Conservation (phyloP, 768 basidiomycete genomes). For the Lentinula guzmanii region DNA sequence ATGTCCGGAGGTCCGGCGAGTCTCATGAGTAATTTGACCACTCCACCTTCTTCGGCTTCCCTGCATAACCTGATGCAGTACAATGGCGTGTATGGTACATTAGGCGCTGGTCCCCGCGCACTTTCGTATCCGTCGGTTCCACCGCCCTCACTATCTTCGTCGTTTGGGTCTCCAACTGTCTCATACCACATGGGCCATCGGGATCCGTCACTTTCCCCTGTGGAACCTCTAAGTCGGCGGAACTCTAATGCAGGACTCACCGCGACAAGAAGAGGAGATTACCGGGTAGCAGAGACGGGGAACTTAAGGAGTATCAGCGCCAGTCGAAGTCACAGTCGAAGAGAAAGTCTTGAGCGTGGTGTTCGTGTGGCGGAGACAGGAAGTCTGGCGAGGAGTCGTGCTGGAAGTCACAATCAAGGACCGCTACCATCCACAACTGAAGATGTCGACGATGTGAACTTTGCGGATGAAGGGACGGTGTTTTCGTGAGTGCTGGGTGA, state of each 20-base stretch:
- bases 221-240: conserved; percentile 49
- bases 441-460: neutral
- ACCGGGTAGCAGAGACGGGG: conserved; percentile 26
- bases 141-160: conserved; percentile 74
- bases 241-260: conserved; percentile 31
- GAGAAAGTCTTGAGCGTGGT: conserved; percentile 56
- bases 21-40: conserved; percentile 56
- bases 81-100: conserved; percentile 19
- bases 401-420: conserved; percentile 34
- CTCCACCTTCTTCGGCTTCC: conserved; percentile 63
- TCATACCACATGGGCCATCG: conserved; percentile 39
- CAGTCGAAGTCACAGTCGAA: conserved; percentile 39
- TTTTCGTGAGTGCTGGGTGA: neutral
- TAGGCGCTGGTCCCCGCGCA: conserved; percentile 17
- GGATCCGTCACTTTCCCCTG: conserved; percentile 45
- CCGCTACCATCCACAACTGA: conserved; percentile 24
- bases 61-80: conserved; percentile 33
- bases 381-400: conserved; percentile 44
- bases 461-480: neutral
- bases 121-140: conserved; percentile 81
- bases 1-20: conserved; percentile 43
- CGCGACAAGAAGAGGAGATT: conserved; percentile 13
- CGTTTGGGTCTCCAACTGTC: conserved; percentile 65
- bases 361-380: conserved; percentile 69
- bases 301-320: conserved; percentile 26